Percentiles rank a stretch among this genome's conserved stretches.
Evolutionary conservation across 768 basidiomycete genomes (phyloP).

Genomic region (Holtermannia corniformis): DNA sequence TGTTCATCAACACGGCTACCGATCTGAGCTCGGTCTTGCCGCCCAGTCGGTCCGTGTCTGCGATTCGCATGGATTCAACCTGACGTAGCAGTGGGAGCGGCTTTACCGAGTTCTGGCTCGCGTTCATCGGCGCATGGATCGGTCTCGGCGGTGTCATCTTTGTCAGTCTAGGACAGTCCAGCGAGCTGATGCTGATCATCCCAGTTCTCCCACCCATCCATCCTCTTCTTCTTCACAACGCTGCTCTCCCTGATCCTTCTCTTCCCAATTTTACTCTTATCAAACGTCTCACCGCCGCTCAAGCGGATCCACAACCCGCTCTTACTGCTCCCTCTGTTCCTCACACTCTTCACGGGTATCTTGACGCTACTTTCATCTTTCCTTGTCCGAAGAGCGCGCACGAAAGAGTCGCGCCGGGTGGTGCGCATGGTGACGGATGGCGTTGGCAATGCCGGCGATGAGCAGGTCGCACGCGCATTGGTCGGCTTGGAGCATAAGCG

Average conservation of each 20-base stretch:
- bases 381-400: conserved; percentile 31
- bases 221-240: conserved; percentile 38
- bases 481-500: conserved; percentile 31
- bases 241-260: conserved; percentile 30
- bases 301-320: conserved; percentile 25
- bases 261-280: conserved; percentile 32
- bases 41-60: conserved; percentile 18
- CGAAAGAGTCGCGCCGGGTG: conserved; percentile 29
- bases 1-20: conserved; percentile 30
- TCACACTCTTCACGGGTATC: conserved; percentile 26
- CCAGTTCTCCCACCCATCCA: conserved; percentile 38
- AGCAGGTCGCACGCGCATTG: conserved; percentile 26
- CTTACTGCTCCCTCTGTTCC: conserved; percentile 26
- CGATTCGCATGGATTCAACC: neutral
- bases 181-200: neutral
- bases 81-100: conserved; percentile 27
- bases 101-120: conserved; percentile 37
- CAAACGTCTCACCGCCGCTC: conserved; percentile 27
- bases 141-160: conserved; percentile 35
- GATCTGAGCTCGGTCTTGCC: conserved; percentile 19
- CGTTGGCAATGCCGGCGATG: conserved; percentile 20
- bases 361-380: conserved; percentile 30
- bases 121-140: conserved; percentile 35
- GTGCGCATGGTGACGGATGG: conserved; percentile 31
- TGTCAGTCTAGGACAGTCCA: conserved; percentile 9